A percentile compares a stretch with the other conserved stretches of the same genome.
These are phyloP conservation scores for Symbiodinium pilosum DNA, from an alignment of 73 alveolate genomes.

Conservation along the genomic window DNA sequence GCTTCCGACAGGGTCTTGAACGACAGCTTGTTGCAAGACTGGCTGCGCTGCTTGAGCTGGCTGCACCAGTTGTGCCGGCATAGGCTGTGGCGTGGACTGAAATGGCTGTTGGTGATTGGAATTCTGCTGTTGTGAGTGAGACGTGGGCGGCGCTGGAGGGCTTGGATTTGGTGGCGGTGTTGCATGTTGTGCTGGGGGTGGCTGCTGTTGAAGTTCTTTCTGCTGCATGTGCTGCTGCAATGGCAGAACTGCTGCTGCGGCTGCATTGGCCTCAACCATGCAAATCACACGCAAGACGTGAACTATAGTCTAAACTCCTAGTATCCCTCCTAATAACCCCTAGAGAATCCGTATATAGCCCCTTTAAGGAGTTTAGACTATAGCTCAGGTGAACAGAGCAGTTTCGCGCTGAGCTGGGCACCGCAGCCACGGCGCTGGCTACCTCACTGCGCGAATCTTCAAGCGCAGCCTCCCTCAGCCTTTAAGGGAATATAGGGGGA, in stretches of 20 bases:
- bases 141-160: slow-evolving; percentile 21
- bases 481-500: too few species aligned
- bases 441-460: slow-evolving; percentile 1
- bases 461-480: too few species aligned
- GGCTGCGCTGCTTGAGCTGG: slow-evolving; percentile 19
- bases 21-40: background rate
- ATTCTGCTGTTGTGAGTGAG: slow-evolving; percentile 23
- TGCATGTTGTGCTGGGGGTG: slow-evolving; percentile 7
- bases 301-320: background rate
- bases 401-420: too few species aligned
- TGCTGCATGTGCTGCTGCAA: slow-evolving; percentile 39
- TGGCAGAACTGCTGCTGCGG: slow-evolving; percentile 16
- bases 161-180: background rate
- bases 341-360: background rate
- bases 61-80: slow-evolving; percentile 42
- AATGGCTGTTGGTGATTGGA: background rate
- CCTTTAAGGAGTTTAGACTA: too few species aligned
- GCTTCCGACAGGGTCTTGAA: background rate
- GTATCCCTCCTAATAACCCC: too few species aligned
- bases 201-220: slow-evolving; percentile 42
- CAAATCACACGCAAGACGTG: too few species aligned
- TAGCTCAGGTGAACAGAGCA: too few species aligned
- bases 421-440: slow-evolving; percentile 19
- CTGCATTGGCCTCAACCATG: slow-evolving; percentile 1
- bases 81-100: slow-evolving; percentile 41